phyloP scores from a whole-genome alignment of 2,329 filamentous ascomycete species.

The Trichoderma koningii region DNA sequence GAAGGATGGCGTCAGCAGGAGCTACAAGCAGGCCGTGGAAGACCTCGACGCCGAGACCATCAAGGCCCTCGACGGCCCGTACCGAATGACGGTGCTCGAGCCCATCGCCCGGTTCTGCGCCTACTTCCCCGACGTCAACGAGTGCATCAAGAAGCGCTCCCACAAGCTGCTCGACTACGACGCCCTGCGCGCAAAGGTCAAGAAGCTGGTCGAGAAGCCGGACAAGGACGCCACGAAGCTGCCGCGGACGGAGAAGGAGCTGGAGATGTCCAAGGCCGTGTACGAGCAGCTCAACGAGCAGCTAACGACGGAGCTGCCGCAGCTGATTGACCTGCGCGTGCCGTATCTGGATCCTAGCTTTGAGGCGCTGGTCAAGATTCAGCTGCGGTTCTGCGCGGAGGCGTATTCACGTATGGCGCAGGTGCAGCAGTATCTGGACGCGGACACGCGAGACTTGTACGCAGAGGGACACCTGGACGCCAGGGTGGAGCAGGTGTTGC shows the following conservation, averaged over 20 bases:
- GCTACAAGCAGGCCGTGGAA: conserved; percentile 97
- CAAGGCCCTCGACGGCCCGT: conserved; percentile 95
- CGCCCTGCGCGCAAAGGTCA: conserved; percentile 90
- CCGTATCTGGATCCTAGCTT: conserved; percentile 97
- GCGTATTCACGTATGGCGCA: conserved; percentile 98
- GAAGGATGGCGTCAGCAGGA: conserved; percentile 90
- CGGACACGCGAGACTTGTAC: conserved; percentile 94
- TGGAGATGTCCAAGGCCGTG: conserved; percentile 86
- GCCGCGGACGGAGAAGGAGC: conserved; percentile 92
- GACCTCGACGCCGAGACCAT: conserved; percentile 98
- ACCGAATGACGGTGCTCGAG: conserved; percentile 89
- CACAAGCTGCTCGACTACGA: conserved; percentile 99
- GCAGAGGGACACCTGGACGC: conserved; percentile 89
- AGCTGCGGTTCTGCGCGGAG: conserved; percentile 95
- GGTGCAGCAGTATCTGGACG: conserved; percentile 96
- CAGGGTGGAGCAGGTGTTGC: conserved; percentile 90
- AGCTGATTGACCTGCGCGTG: conserved; percentile 93
- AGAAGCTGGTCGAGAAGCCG: conserved; percentile 95
- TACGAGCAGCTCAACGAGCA: conserved; percentile 99
- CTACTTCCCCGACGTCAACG: conserved; percentile 98
- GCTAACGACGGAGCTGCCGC: conserved; percentile 86
- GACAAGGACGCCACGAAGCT: conserved; percentile 98
- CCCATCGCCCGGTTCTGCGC: conserved; percentile 95
- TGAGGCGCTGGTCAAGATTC: conserved; percentile 97
- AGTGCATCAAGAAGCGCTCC: conserved; percentile 98